Percentiles rank a stretch among this genome's conserved stretches.
These are phyloP conservation scores for Pachysandra terminalis DNA, from an alignment of 164 flowering plant species.

Conservation along the genomic window DNA sequence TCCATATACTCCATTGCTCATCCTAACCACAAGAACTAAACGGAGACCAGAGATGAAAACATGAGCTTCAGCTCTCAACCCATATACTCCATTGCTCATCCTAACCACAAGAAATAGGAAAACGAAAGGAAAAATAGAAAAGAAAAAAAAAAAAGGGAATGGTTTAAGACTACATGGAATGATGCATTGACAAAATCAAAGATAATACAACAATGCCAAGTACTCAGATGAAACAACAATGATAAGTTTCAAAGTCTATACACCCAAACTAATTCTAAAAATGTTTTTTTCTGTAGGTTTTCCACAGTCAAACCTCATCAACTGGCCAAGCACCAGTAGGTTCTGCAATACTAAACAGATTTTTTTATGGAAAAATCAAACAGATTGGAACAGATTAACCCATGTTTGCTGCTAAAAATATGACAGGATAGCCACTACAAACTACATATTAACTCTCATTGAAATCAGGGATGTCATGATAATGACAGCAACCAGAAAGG, in stretches of 20 bases:
- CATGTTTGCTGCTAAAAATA: background rate
- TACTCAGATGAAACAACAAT: too few relatives aligned
- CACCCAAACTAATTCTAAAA: too few relatives aligned
- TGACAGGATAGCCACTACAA: background rate
- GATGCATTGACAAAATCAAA: background rate
- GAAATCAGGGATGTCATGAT: background rate
- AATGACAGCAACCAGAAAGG: background rate
- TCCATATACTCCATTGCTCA: constrained; percentile 14
- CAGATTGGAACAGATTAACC: background rate
- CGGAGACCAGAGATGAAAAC: constrained; percentile 1
- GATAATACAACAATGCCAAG: too few relatives aligned
- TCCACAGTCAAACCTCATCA: too few relatives aligned
- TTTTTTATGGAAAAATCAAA: background rate
- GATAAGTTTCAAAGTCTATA: too few relatives aligned
- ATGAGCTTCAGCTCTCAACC: constrained; percentile 12
- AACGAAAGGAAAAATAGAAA: constrained; percentile 4
- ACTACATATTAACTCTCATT: background rate
- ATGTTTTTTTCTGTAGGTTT: too few relatives aligned
- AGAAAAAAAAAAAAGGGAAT: too few relatives aligned
- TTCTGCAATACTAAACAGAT: background rate
- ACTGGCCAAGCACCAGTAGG: too few relatives aligned
- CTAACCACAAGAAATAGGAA: constrained; percentile 9
- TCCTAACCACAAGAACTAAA: constrained; percentile 17
- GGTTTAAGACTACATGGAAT: background rate
- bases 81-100: constrained; percentile 16